phyloP scores from a whole-genome alignment of 2,329 filamentous ascomycete genomes.

The Thelonectria rubi region DNA sequence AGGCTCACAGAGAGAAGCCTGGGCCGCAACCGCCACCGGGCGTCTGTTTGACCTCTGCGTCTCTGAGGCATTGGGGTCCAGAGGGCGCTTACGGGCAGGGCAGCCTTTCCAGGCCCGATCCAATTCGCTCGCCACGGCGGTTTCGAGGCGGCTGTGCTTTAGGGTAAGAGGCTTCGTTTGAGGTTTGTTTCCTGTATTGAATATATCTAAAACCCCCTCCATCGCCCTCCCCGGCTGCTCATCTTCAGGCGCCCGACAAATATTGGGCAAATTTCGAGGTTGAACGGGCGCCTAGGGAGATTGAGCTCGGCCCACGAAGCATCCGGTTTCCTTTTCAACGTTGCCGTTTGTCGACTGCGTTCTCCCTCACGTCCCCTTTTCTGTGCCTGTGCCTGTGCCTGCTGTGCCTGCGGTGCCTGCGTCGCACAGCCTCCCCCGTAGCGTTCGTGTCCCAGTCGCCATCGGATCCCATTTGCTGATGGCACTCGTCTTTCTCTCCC shows the following conservation, averaged over 20 bases:
- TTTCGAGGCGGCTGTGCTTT: slow-evolving; percentile 3
- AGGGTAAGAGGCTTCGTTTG: slow-evolving; percentile 9
- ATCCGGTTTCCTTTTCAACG: slow-evolving; percentile 16
- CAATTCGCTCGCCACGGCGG: slow-evolving; percentile 4
- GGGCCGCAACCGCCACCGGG: slow-evolving; percentile 15
- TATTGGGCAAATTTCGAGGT: no score
- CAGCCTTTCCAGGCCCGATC: not conserved
- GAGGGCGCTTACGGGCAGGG: slow-evolving; percentile 16
- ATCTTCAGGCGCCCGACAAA: slow-evolving; percentile 23
- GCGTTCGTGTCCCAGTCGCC: slow-evolving; percentile 8
- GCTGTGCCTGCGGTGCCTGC: no score
- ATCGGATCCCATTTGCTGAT: slow-evolving; percentile 1
- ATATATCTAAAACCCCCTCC: not conserved
- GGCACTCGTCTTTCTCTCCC: not conserved
- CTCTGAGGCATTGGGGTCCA: not conserved
- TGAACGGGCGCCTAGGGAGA: slow-evolving; percentile 39
- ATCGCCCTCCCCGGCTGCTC: not conserved
- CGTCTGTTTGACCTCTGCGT: slow-evolving; percentile 10
- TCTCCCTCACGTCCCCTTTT: not conserved
- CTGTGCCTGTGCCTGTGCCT: not conserved
- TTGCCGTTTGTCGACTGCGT: no score
- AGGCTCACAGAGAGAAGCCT: not conserved
- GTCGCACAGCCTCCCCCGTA: slow-evolving; percentile 22
- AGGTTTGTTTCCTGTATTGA: not conserved
- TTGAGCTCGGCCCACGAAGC: slow-evolving; percentile 34